A percentile compares a stretch with the other conserved stretches of the same genome.
Evolutionary conservation across 2,329 filamentous ascomycete species (phyloP).

Genomic region (Epichloe festucae): DNA sequence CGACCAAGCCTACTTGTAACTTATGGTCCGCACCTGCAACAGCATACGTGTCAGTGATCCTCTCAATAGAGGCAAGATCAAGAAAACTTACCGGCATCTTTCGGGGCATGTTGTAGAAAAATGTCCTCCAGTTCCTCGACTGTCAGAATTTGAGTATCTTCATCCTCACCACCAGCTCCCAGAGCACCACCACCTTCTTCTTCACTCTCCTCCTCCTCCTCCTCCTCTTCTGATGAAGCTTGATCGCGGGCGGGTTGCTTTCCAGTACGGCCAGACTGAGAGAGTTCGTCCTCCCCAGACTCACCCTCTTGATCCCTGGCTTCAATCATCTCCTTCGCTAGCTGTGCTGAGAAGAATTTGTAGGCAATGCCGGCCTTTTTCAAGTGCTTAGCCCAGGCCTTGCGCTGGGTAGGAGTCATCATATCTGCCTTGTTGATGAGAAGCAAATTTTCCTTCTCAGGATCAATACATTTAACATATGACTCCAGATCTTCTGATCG

Average conservation of each 20-base stretch:
- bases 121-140: conserved; percentile 86
- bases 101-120: conserved; percentile 60
- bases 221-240: conserved; percentile 11
- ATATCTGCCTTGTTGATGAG: conserved; percentile 99
- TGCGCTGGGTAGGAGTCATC: conserved; percentile 80
- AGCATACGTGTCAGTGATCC: conserved; percentile 6
- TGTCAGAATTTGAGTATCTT: conserved; percentile 69
- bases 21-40: conserved; percentile 42
- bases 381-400: conserved; percentile 78
- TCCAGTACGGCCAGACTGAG: conserved; percentile 13
- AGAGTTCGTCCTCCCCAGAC: conserved; percentile 24
- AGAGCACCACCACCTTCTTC: conserved; percentile 21
- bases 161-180: conserved; percentile 23
- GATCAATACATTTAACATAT: conserved; percentile 88
- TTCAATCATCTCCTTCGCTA: conserved; percentile 85
- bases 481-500: conserved; percentile 83
- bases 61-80: neutral
- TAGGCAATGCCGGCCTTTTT: conserved; percentile 71
- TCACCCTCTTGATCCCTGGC: conserved; percentile 44
- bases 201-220: conserved; percentile 27
- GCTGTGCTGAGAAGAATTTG: conserved; percentile 87
- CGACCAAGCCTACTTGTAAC: conserved; percentile 83
- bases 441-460: conserved; percentile 78
- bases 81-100: conserved; percentile 32
- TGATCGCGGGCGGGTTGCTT: conserved; percentile 13